These are phyloP conservation scores for Fusarium mundagurra DNA, from an alignment of 2,329 filamentous ascomycete species.

Conservation along the genomic window DNA sequence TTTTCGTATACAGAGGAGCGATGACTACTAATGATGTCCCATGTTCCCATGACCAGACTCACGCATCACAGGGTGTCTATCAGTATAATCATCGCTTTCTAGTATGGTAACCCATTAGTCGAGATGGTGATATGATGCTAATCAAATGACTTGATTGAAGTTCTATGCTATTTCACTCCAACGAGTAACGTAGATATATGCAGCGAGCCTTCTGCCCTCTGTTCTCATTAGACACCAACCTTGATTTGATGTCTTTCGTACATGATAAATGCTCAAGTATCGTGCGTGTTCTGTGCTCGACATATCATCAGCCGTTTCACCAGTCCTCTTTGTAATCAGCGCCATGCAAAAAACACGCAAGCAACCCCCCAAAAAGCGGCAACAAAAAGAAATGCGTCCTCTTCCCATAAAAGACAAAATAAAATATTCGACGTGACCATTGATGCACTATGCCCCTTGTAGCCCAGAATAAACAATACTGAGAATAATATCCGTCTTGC, in stretches of 20 bases:
- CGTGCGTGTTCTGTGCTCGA: conserved; percentile 27
- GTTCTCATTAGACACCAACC: conserved; percentile 16
- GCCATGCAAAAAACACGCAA: conserved; percentile 37
- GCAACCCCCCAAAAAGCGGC: conserved; percentile 6
- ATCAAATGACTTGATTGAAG: conserved; percentile 17
- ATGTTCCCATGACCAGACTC: background rate
- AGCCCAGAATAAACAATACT: conserved; percentile 17
- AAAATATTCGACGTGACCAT: conserved; percentile 15
- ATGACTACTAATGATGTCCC: background rate
- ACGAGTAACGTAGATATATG: conserved; percentile 13
- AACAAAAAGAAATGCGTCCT: background rate
- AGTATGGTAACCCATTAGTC: background rate
- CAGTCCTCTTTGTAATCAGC: conserved; percentile 35
- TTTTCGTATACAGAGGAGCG: background rate
- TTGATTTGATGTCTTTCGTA: conserved; percentile 22
- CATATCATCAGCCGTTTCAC: conserved; percentile 28
- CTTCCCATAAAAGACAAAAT: conserved; percentile 4
- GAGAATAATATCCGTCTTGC: conserved; percentile 18
- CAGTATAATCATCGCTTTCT: background rate
- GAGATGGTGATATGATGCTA: background rate
- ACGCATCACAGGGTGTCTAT: background rate
- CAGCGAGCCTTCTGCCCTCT: conserved; percentile 4
- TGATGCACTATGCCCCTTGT: conserved; percentile 18
- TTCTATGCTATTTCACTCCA: conserved; percentile 21
- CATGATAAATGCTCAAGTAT: conserved; percentile 25